Percentiles rank a stretch among this genome's conserved stretches.
Evolutionary conservation across 768 basidiomycete species (phyloP).

Genomic region (Imleria badia): DNA sequence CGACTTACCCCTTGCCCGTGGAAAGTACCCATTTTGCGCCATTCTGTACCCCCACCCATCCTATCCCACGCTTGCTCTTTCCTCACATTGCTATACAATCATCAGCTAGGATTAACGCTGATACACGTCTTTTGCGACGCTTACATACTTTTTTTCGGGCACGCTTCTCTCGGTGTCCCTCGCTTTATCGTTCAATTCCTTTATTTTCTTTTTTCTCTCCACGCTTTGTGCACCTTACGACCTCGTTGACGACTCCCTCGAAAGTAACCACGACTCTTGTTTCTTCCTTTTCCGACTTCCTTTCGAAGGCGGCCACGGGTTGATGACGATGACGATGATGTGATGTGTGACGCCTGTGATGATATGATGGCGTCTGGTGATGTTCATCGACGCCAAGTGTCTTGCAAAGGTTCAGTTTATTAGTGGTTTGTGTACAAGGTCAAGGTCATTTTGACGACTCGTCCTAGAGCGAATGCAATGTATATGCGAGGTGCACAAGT

Average conservation of each 20-base stretch:
- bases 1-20: constrained; percentile 6
- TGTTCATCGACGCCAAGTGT: background rate
- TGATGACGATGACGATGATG: background rate
- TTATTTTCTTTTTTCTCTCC: background rate
- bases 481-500: too few relatives aligned
- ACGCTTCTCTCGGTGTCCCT: background rate
- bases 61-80: background rate
- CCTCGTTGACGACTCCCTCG: constrained; percentile 6
- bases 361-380: background rate
- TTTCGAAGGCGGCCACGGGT: background rate
- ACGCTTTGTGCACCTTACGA: constrained; percentile 3
- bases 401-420: too few relatives aligned
- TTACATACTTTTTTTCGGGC: background rate
- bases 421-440: too few relatives aligned
- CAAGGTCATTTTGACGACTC: too few relatives aligned
- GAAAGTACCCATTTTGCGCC: constrained; percentile 9
- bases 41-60: background rate
- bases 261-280: constrained; percentile 3
- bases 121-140: background rate
- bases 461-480: too few relatives aligned
- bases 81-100: constrained; percentile 8
- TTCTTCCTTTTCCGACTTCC: background rate
- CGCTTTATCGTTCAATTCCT: background rate
- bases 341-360: background rate
- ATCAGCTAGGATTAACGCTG: constrained; percentile 7